A percentile compares a stretch with the other conserved stretches of the same genome.
Conservation (phyloP, 2,329 filamentous ascomycete species). For the Verticillium alfalfae region DNA sequence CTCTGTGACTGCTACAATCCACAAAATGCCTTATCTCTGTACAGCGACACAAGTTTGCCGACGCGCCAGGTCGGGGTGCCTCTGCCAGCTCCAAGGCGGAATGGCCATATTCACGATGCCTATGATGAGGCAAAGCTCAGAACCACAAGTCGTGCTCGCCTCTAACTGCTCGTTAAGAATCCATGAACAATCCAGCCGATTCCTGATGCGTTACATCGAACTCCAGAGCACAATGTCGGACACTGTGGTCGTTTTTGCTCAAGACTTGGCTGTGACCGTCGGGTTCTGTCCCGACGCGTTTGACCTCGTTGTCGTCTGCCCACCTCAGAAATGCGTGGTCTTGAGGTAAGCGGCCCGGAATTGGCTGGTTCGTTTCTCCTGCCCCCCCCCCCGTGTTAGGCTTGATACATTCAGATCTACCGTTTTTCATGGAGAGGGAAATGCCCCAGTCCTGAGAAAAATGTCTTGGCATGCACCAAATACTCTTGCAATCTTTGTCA, state of each 20-base stretch:
- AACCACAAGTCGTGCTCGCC: neutral
- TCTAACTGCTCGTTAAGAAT: neutral
- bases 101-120: neutral
- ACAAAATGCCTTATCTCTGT: neutral
- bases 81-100: neutral
- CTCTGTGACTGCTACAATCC: neutral
- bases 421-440: too few species aligned
- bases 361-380: too few species aligned
- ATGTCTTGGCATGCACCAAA: too few species aligned
- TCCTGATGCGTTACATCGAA: neutral
- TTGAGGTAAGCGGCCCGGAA: too few species aligned
- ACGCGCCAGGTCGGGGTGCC: neutral
- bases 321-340: neutral
- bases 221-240: neutral
- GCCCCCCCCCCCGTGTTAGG: too few species aligned
- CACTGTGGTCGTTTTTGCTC: neutral
- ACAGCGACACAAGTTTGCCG: neutral
- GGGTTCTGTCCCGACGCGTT: neutral
- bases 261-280: neutral
- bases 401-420: too few species aligned
- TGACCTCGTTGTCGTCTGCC: neutral
- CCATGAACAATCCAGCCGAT: neutral
- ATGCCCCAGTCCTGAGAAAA: too few species aligned
- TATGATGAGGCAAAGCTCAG: neutral
- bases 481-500: too few species aligned